Base-by-base conservation (phyloP, 140 eudicot species). In the Stevia rebaudiana region DNA sequence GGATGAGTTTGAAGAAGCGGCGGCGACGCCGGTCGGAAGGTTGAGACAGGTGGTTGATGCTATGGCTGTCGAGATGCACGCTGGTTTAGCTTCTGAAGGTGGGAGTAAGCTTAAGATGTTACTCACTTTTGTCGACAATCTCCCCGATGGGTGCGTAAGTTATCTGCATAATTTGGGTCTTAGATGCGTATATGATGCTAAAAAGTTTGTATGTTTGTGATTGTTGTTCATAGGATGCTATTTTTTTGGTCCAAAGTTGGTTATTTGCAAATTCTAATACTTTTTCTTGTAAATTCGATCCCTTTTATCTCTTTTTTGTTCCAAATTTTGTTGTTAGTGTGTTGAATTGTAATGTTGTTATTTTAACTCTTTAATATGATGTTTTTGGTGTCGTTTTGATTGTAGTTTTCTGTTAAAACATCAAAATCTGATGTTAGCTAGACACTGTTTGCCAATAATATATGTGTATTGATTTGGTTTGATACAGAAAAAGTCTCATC, bases 61-160 rank as follows among this genome's bases (percentile, higher is more conserved):
- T 3, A 83, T 89, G 97, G 97, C 92, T 19, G 97, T 89, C 18
- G 97, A 89, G 80, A 89, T 89, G 97, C 97, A 89, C 75, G 97
- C 97, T 3, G 97, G 97, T 0, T 73, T 89, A 37, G 97, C 95
- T 9, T 85, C 95, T 42, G 95, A 89, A 74, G 97, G 97, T 37
- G 97, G 97, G 1, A 80, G 88, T 59, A 89, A 89, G 76, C 95
- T 89, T 44, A 83, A 83, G 90, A 89, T 89, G 97, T 83, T 89
- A 16, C 88, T 83, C 63, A 89, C 95, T 17, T 86, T 78, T 59
- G 85, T 89, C 35, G 83, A 86, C 53, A 74, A 81, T 35, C 92
- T 89, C 7, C 97, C 97, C 16, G 80, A 67, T 70, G 95, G 97
- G 97, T 89, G 47, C 62, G 61, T 59, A 17, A 8, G 25, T 5